Conservation (phyloP, 129 eudicot genomes). For the Oenanthe sinensis region DNA sequence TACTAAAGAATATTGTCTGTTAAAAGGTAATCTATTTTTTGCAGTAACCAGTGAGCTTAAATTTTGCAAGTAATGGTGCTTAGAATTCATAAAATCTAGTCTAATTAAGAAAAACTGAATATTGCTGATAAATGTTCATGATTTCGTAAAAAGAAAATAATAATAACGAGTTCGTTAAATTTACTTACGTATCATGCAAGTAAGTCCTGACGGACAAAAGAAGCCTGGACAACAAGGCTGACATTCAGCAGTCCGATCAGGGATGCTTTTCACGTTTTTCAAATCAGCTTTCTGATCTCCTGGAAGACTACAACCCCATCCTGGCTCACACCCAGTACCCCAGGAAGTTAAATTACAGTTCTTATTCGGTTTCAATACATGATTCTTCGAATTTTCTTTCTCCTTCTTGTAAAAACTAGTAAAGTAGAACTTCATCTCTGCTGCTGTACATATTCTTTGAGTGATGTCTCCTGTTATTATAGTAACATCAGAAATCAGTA, state of each 20-base stretch:
- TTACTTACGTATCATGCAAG: conserved; percentile 98
- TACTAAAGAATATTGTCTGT: too few species aligned
- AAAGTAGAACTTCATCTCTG: conserved; percentile 81
- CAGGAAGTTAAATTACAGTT: conserved; percentile 84
- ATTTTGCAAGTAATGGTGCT: not conserved
- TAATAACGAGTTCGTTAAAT: not conserved
- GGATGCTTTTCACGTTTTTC: conserved; percentile 43
- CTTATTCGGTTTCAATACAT: conserved; percentile 58
- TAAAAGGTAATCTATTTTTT: not conserved
- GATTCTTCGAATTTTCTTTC: conserved; percentile 35
- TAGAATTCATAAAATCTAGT: not conserved
- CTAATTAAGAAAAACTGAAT: not conserved
- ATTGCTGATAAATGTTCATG: not conserved
- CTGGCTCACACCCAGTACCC: conserved; percentile 87
- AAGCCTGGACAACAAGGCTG: conserved; percentile 91
- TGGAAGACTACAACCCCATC: conserved; percentile 66
- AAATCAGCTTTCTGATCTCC: conserved; percentile 45
- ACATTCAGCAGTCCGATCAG: conserved; percentile 50
- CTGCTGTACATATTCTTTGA: conserved; percentile 61
- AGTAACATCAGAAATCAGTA: not conserved
- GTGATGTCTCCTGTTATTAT: conserved; percentile 45
- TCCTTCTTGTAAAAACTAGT: conserved; percentile 40
- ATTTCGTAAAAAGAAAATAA: not conserved
- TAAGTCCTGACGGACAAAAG: conserved; percentile 91
- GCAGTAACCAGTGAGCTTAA: not conserved